These are phyloP conservation scores for Dryadomyces quercivorus DNA, from an alignment of 2,329 filamentous ascomycete genomes.

Conservation along the genomic window DNA sequence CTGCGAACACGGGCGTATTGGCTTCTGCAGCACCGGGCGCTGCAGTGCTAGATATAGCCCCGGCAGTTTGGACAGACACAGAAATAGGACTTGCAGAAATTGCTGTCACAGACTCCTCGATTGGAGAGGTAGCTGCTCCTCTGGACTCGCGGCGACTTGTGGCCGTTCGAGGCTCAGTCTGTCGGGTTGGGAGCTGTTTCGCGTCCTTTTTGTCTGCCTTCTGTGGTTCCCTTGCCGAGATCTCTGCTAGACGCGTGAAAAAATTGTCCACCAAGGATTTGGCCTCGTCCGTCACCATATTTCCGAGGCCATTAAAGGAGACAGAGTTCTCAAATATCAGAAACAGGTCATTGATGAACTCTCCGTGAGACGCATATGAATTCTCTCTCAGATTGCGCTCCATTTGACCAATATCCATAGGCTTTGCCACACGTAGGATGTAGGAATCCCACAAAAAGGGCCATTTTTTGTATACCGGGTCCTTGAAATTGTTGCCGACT, in stretches of 20 bases:
- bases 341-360: conserved; percentile 62
- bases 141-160: conserved; percentile 22
- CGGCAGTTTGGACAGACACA: conserved; percentile 10
- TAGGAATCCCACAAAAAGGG: conserved; percentile 66
- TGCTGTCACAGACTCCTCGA: conserved; percentile 9
- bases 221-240: conserved; percentile 39
- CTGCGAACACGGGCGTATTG: conserved; percentile 42
- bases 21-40: conserved; percentile 22
- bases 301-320: conserved; percentile 69
- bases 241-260: conserved; percentile 30
- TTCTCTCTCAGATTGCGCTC: conserved; percentile 66
- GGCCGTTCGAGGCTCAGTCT: conserved; percentile 30
- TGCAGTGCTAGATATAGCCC: conserved; percentile 12
- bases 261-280: conserved; percentile 43
- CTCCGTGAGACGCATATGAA: conserved; percentile 55
- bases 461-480: conserved; percentile 65
- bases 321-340: conserved; percentile 70
- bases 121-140: conserved; percentile 19
- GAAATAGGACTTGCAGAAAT: conserved; percentile 23
- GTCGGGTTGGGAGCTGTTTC: conserved; percentile 32
- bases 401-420: conserved; percentile 76
- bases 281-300: conserved; percentile 54
- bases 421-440: conserved; percentile 54
- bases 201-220: conserved; percentile 51
- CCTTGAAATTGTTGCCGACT: conserved; percentile 60